Conservation (phyloP, 345 rosid species). For the Mallotus nudiflorus region DNA sequence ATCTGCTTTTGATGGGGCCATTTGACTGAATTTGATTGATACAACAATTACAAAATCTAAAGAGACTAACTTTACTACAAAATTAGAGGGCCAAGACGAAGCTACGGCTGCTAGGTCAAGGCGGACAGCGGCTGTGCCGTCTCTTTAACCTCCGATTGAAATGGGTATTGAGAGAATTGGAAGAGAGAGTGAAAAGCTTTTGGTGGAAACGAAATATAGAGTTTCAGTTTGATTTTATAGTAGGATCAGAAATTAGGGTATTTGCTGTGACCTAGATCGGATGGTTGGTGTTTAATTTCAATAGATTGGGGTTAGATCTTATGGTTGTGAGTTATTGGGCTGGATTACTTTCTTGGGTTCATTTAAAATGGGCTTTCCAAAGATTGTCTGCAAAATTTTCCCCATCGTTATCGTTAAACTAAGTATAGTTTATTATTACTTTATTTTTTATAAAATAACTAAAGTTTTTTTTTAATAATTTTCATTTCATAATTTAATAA, state of each 20-base stretch:
- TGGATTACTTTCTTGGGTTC: neutral
- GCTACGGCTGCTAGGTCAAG: conserved; percentile 47
- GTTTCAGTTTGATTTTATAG: conserved; percentile 7
- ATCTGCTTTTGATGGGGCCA: conserved; percentile 61
- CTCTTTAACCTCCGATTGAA: conserved; percentile 57
- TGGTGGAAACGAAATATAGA: neutral
- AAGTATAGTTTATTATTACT: too few species aligned
- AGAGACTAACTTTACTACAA: conserved; percentile 15
- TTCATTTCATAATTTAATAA: too few species aligned
- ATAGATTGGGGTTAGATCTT: conserved; percentile 20
- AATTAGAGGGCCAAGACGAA: conserved; percentile 63
- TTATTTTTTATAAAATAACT: too few species aligned
- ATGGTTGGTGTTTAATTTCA: conserved; percentile 37
- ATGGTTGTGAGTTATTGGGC: conserved; percentile 17
- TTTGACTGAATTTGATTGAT: conserved; percentile 10
- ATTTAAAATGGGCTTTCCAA: neutral
- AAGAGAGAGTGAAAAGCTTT: neutral
- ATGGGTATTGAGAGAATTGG: neutral
- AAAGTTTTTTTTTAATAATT: too few species aligned
- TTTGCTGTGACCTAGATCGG: conserved; percentile 43
- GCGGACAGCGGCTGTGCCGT: conserved; percentile 58
- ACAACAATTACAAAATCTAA: too few species aligned
- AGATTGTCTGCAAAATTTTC: too few species aligned
- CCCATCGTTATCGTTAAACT: too few species aligned
- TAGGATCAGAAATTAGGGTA: conserved; percentile 16